Evolutionary conservation across 345 rosid genomes (phyloP), one percentile per base, ranked within the genome.

Genomic region (Leavenworthia alabamica): DNA sequence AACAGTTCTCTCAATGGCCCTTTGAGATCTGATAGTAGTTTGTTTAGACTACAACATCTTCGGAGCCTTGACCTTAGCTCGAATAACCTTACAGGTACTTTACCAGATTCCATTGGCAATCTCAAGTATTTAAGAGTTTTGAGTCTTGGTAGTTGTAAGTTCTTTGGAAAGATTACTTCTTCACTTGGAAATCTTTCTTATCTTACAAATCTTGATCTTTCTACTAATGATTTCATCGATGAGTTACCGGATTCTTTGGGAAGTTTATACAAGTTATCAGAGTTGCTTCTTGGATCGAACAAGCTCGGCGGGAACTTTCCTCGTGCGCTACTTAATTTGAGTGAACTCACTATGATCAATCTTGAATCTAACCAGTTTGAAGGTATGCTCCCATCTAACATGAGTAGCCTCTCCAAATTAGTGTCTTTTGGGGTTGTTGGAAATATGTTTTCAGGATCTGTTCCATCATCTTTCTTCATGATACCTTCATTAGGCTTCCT

Each of bases 311-410:
- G 64, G 8, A 46, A 27, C 2, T 44, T 66, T 35, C 56, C 64
- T 23, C 3, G 0, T 6, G 1, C 7, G 29, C 42, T 56, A 26
- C 31, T 67, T 8, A 67, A 67, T 4, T 57, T 67, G 11, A 67
- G 39, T n/a, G 35, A 41, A 39, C 46, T 68, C 49, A 39, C 26
- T 0, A 0, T 0, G 0, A 22, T 68, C 0, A 2, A 22, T 14
- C 35, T 68, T 26, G 0, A 16, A 20, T 29, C 5, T 42, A 59
- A 60, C 46, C 60, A 23, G 23, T 60, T 68, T 2, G 2, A 41
- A 49, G 66, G 60, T 50, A 16, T 9, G 56, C 49, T 66, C 28
- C 66, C 66, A 19, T 41, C 60, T 50, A 60, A 68, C n/a, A 40
- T 68, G 59, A 68, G 66, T 7, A 50, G 7, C 6, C 37, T 68